These are phyloP conservation scores for Rasamsonia emersonii DNA, from an alignment of 2,329 filamentous ascomycete species.

Conservation along the genomic window DNA sequence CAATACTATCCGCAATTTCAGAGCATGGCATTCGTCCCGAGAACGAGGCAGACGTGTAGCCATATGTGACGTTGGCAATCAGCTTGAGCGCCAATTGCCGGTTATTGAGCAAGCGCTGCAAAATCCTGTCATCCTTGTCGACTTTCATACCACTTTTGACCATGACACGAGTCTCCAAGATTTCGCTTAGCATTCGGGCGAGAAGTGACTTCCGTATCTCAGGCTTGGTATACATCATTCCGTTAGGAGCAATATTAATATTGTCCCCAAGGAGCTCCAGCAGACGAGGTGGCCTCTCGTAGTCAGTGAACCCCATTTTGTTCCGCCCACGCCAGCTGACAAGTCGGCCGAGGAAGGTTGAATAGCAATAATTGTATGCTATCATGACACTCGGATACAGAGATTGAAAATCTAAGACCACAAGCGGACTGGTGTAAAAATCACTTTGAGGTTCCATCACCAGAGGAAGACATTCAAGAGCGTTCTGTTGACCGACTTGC, in stretches of 20 bases:
- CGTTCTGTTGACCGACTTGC: constrained; percentile 90
- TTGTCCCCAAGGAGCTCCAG: constrained; percentile 71
- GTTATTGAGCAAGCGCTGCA: constrained; percentile 87
- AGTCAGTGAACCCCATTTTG: constrained; percentile 92
- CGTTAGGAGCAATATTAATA: constrained; percentile 89
- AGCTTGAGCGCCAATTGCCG: constrained; percentile 88
- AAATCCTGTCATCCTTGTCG: constrained; percentile 75
- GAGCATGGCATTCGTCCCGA: constrained; percentile 96
- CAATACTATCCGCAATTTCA: constrained; percentile 96
- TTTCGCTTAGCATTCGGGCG: constrained; percentile 93
- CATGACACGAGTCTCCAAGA: constrained; percentile 94
- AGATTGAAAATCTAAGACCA: constrained; percentile 94
- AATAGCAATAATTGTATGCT: constrained; percentile 98
- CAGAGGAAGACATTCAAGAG: constrained; percentile 83
- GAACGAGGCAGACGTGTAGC: constrained; percentile 93
- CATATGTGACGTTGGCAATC: constrained; percentile 97
- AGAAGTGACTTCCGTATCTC: constrained; percentile 81
- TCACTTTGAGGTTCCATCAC: constrained; percentile 97
- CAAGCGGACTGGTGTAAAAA: constrained; percentile 80
- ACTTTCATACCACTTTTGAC: constrained; percentile 94
- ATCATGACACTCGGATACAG: constrained; percentile 98
- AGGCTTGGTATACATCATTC: constrained; percentile 87
- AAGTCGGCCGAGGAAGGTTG: constrained; percentile 83
- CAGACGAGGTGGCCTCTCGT: constrained; percentile 65
- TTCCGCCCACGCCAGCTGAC: constrained; percentile 80